A percentile compares a stretch with the other conserved stretches of the same genome.
phyloP scores from a whole-genome alignment of 2,329 filamentous ascomycete species.

The Colletotrichum destructivum region DNA sequence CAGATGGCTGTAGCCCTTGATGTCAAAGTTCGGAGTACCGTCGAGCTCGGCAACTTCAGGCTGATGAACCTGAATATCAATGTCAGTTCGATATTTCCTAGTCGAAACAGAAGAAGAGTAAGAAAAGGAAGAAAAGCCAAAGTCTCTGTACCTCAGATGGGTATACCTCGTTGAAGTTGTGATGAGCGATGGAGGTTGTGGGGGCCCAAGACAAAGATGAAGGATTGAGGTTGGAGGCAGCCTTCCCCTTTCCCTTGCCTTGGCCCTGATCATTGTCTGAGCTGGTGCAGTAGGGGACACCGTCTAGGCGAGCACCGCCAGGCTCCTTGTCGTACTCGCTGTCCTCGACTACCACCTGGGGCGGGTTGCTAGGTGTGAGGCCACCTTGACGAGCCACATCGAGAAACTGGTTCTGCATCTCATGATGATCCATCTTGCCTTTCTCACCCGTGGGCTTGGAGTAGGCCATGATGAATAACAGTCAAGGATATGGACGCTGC shows the following conservation, averaged over 20 bases:
- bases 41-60: conserved; percentile 15
- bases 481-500: neutral
- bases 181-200: neutral
- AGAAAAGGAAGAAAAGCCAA: too few species aligned
- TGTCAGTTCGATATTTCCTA: neutral
- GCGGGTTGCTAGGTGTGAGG: conserved; percentile 6
- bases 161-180: conserved; percentile 11
- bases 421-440: conserved; percentile 7
- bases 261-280: conserved; percentile 5
- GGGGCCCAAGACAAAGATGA: conserved; percentile 39
- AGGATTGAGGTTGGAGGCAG: conserved; percentile 35
- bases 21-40: conserved; percentile 1
- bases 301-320: conserved; percentile 33
- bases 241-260: conserved; percentile 1
- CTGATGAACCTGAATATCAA: neutral
- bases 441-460: conserved; percentile 10
- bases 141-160: neutral
- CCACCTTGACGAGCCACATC: conserved; percentile 9
- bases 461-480: conserved; percentile 12
- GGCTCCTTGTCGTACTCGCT: conserved; percentile 28
- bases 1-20: neutral
- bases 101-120: neutral
- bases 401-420: conserved; percentile 20
- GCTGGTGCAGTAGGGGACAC: neutral
- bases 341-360: conserved; percentile 20